Percentiles rank a stretch among this genome's conserved stretches.
Evolutionary conservation across 345 rosid genomes (phyloP).

Genomic region (Linum trigynum): DNA sequence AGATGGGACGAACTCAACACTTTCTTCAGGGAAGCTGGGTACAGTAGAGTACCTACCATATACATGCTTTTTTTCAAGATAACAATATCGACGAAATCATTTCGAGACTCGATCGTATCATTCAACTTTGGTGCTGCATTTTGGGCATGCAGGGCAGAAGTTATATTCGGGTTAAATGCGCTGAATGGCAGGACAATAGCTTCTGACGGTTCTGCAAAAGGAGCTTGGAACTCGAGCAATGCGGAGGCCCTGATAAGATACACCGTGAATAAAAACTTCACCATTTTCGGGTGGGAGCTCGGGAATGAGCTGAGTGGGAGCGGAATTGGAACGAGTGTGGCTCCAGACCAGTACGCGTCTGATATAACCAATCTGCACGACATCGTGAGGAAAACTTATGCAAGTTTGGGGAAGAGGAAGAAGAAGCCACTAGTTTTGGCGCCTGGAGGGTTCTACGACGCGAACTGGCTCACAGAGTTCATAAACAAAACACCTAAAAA

Average conservation of each 20-base stretch:
- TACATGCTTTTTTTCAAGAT: too few species aligned
- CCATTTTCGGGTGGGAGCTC: constrained; percentile 40
- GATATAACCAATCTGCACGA: constrained; percentile 22
- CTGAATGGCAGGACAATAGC: constrained; percentile 28
- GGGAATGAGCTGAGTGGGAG: constrained; percentile 46
- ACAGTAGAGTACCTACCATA: too few species aligned
- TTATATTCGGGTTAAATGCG: constrained; percentile 40
- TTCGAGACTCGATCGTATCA: not conserved
- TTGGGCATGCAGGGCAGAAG: constrained; percentile 32
- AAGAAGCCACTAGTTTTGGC: constrained; percentile 34
- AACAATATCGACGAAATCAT: too few species aligned
- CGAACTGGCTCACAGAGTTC: constrained; percentile 31
- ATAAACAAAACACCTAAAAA: constrained; percentile 17
- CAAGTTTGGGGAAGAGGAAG: constrained; percentile 20
- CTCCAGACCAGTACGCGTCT: constrained; percentile 34
- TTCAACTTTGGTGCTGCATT: not conserved
- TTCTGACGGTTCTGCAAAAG: constrained; percentile 23
- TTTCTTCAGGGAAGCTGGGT: constrained; percentile 53
- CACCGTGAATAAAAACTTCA: constrained; percentile 29
- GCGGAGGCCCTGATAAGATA: constrained; percentile 33
- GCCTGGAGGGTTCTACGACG: constrained; percentile 47
- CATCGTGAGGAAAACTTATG: constrained; percentile 20
- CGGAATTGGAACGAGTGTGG: constrained; percentile 29
- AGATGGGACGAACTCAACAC: constrained; percentile 60
- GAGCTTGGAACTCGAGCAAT: constrained; percentile 40